These are phyloP conservation scores for Fusarium hainanense DNA, from an alignment of 2,329 filamentous ascomycete genomes.

Conservation along the genomic window DNA sequence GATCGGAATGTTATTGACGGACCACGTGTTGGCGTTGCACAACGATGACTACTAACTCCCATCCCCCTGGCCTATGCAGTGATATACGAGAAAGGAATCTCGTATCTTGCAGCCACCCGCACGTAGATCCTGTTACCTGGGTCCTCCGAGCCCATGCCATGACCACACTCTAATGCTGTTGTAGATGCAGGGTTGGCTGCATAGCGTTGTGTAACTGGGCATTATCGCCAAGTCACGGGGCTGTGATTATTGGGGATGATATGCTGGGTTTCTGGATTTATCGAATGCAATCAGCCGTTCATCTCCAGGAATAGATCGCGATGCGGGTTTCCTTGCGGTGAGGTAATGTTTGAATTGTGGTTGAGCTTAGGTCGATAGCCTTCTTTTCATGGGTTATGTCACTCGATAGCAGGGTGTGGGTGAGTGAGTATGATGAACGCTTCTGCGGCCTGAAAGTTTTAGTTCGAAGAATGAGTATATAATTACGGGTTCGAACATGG, in stretches of 20 bases:
- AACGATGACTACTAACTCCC: not conserved
- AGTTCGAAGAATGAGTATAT: not conserved
- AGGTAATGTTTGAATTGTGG: not conserved
- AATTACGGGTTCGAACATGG: not conserved
- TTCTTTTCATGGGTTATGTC: not conserved
- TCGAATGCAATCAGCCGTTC: conserved; percentile 4
- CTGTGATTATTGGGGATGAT: not conserved
- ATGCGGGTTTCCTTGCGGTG: not conserved
- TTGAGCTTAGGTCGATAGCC: not conserved
- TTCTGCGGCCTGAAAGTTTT: not conserved
- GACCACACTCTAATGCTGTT: conserved; percentile 9
- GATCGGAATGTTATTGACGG: not conserved
- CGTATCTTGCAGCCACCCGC: conserved; percentile 33
- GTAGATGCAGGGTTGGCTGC: conserved; percentile 19
- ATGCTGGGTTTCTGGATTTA: not conserved
- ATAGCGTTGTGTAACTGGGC: conserved; percentile 15
- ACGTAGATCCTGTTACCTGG: conserved; percentile 18
- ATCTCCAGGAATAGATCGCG: not conserved
- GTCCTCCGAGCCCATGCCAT: not conserved
- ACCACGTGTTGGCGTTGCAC: conserved; percentile 13
- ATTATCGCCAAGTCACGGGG: conserved; percentile 8
- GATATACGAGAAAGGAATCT: conserved; percentile 28
- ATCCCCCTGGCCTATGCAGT: conserved; percentile 1
- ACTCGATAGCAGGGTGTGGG: not conserved
- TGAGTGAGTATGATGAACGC: no score